Percentiles rank a stretch among this genome's conserved stretches.
Conservation (phyloP, 257 asterid species). For the Solanum virginianum region DNA sequence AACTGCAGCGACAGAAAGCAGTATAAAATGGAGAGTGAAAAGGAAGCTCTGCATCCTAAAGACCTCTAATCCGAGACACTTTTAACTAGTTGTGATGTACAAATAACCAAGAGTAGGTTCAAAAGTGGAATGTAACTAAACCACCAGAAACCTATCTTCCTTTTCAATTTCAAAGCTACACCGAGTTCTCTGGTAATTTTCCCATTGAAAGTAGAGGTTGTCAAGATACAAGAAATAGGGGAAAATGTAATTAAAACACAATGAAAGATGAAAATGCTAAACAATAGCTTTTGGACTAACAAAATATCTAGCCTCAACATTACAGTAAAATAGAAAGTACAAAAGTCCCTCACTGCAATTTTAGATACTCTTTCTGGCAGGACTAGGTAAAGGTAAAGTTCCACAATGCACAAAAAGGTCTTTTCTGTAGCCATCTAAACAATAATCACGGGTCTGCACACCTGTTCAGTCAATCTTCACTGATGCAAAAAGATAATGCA, state of each 20-base stretch:
- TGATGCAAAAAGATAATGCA: conserved; percentile 76
- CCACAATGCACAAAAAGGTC: conserved; percentile 4
- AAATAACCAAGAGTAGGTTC: neutral
- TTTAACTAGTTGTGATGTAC: neutral
- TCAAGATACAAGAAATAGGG: neutral
- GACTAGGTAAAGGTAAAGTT: neutral
- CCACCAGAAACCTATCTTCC: neutral
- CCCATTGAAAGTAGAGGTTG: neutral
- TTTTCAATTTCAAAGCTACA: neutral
- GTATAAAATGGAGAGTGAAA: neutral
- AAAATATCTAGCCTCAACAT: conserved; percentile 15
- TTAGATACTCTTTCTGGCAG: conserved; percentile 1
- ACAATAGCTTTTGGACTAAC: conserved; percentile 19
- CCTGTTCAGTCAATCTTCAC: conserved; percentile 67
- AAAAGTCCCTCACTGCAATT: conserved; percentile 5
- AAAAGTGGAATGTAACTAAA: neutral
- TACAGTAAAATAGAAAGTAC: neutral
- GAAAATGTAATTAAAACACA: neutral
- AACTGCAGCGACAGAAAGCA: neutral
- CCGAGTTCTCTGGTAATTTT: neutral
- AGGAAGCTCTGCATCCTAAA: neutral
- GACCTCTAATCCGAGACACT: neutral
- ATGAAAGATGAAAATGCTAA: conserved; percentile 13
- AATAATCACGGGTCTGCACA: neutral
- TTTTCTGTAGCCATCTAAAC: neutral